Base-by-base conservation (phyloP, 495 filamentous ascomycete species). In the Penicillium odoratum region DNA sequence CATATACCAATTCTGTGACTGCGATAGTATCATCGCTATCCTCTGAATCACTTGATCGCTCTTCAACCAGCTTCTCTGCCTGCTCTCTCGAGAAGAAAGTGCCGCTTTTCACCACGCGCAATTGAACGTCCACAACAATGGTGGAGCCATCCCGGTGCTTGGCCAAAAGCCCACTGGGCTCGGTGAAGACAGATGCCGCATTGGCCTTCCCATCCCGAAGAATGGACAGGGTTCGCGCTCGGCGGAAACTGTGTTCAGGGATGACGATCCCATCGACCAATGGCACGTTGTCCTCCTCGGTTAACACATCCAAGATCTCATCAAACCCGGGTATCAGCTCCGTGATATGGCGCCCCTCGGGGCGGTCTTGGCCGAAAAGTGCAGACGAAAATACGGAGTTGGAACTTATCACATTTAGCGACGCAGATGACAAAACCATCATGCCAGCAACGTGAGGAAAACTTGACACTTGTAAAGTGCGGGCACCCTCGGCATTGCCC, bases 391-490 rank as follows among this genome's bases (percentile, higher is more conserved):
- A 97, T 18, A 95, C 93, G 7, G 92, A 89, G 69, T 98, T 98
- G 1, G 92, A 92, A 72, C 93, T 97, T 50, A 88, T 89, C 64
- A 98, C 92, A 25, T 81, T 80, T 49, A 97, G 76, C 2, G 81
- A 86, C 9, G 86, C 71, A 1, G 95, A 85, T 16, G 86, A 87
- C 3, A 98, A 75, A 4, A 98, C 94, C 69, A 98, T 85, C 65
- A 98, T 97, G 34, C 94, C 94, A 45, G 94, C 95, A 66, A 98
- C 97, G 66, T 98, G 92, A 7, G 94, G 94, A 52, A 96, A 97
- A 66, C 91, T 95, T 10, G 92, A 95, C 28, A 98, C 84, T 26
- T 89, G 84, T 52, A 98, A 76, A 50, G 87, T 85, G 7, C 79
- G 75, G 46, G 80, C 69, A n/a, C 78, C 84, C 42, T 84, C 81